Evolutionary conservation across 306 rosid genomes (phyloP), one percentile per base, ranked within the genome.

Genomic region (Phaseolus lunatus): DNA sequence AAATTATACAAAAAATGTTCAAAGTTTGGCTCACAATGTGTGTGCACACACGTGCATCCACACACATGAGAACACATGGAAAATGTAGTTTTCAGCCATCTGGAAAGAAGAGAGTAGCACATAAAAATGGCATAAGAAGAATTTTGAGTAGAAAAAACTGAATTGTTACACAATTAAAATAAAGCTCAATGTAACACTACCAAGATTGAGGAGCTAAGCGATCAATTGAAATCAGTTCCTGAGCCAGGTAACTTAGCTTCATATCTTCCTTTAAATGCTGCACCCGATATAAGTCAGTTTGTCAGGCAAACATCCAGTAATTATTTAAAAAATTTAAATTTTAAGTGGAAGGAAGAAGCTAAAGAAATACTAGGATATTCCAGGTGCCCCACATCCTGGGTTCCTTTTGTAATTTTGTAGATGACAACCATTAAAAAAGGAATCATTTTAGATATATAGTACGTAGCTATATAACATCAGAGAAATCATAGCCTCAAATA

Each of bases 201-300:
- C 99, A 96, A 48, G 99, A 87, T 81, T 96, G 97, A 70, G 98
- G 96, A 82, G 99, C 90, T 80, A 92, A 76, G 86, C 99, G 98
- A 80, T 96, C 99, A 19, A 94, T 91, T 80, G 96, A 85, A 87
- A 96, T 62, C 72, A 96, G 80, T 87, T 96, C 97, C 77, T 89
- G 98, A 14, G 97, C 98, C 75, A 92, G 88, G 89, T 92, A 96
- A 82, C 99, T 92, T 48, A 92, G 83, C 85, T 89, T 96, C 99
- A 96, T 96, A 75, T 96, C 98, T 82, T 96, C 99, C 92, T 91
- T 91, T 86, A 96, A 83, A 91, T 92, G 98, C 99, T 96, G 94
- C 88, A 85, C 59, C 73, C 78, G 57, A 78, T 9, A 50, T 64
- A 50, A 67, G 70, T 62, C 22, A 23, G 70, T 77, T 75, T 72